Conservation (phyloP, 352 stramenopile species). For the Pythium sp. region DNA sequence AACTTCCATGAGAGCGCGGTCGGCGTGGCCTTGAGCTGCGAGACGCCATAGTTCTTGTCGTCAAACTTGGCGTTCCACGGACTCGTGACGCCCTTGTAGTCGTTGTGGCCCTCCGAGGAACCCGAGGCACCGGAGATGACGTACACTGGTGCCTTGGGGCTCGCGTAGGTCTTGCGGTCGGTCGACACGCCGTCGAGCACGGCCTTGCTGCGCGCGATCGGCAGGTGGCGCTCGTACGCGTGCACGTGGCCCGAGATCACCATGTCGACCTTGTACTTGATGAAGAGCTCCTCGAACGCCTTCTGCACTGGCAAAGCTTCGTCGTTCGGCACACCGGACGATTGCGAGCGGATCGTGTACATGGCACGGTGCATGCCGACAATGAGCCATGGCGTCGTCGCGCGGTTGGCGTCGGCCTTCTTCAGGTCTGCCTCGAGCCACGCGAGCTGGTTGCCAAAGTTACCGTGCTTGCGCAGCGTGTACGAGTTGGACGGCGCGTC, state of each 20-base stretch:
- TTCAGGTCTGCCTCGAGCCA: constrained; percentile 53
- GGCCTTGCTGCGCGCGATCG: constrained; percentile 41
- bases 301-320: constrained; percentile 34
- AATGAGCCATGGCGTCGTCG: constrained; percentile 45
- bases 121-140: constrained; percentile 59
- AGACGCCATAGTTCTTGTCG: constrained; percentile 38
- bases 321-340: constrained; percentile 17
- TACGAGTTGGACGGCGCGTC: constrained; percentile 37
- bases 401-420: constrained; percentile 41
- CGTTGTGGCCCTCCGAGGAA: constrained; percentile 47
- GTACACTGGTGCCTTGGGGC: constrained; percentile 61
- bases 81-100: constrained; percentile 17
- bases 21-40: constrained; percentile 24
- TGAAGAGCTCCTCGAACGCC: constrained; percentile 80
- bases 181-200: constrained; percentile 45
- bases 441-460: constrained; percentile 48
- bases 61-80: constrained; percentile 56
- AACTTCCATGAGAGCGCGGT: neutral
- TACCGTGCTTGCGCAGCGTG: constrained; percentile 30
- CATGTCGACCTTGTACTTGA: constrained; percentile 87
- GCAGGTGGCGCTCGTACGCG: constrained; percentile 77
- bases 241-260: constrained; percentile 85
- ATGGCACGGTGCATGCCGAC: constrained; percentile 49
- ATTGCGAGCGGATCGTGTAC: constrained; percentile 27
- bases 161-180: constrained; percentile 53